Base-by-base conservation (phyloP, 352 stramenopile species). In the Globisporangium iwayamae region DNA sequence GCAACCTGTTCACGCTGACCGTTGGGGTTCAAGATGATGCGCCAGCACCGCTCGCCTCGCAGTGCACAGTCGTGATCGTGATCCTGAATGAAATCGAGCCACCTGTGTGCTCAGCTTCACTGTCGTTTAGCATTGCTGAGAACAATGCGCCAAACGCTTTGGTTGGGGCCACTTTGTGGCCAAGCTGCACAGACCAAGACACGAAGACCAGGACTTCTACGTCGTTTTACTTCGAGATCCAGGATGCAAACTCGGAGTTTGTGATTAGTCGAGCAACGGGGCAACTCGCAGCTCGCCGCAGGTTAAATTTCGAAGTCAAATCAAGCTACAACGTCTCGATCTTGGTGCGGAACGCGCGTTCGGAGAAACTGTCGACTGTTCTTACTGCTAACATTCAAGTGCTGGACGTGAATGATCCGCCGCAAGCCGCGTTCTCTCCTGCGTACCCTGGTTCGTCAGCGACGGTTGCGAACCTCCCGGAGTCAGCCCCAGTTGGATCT, bases 21-120 rank as follows among this genome's bases (percentile, higher is more conserved):
- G 68, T 87, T 59, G 61, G 72, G 47, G 74, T 87, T 20, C 70
- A 74, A 62, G 79, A 89, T 28, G 65, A 89, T 57, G 69, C 75
- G 34, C 69, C 66, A 16, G 59, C 71, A 16, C 73, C 75, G 6
- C 60, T 87, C 0, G 39, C 58, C 22, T 64, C 69, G 0, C 36
- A 68, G 11, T 89, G 77, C 55, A 77, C 51, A 6, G 58, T 80
- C 1, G 45, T 28, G 28, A 68, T 89, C 11, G 60, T 56, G 2
- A 79, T 89, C 43, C 56, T 76, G 43, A 85, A 89, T 32, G 79
- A 63, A 16, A 63, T 63, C 25, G 57, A 63, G 45, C 57, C 57
- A 7, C 57, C 57, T 13, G 57, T 63, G n/a, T 63, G 57, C 34
- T 28, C 57, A 36, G 6, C 45, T 3, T 25, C 47, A 11, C 11